Conservation (phyloP, 345 rosid genomes). For the Rhodamnia rubescens region DNA sequence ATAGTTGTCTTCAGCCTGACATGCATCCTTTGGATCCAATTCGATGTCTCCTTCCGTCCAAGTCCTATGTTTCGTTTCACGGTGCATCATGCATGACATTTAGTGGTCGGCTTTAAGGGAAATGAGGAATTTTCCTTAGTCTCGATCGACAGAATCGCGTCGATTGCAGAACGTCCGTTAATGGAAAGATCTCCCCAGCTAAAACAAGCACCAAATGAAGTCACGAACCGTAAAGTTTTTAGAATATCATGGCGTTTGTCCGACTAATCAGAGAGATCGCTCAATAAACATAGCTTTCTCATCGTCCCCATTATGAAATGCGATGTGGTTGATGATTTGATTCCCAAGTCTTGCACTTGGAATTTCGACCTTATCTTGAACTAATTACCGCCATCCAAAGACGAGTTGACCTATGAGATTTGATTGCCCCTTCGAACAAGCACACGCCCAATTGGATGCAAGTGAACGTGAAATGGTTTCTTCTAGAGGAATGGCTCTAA, state of each 20-base stretch:
- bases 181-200: neutral
- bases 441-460: neutral
- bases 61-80: neutral
- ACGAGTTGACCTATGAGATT: neutral
- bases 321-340: too few species aligned
- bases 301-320: neutral
- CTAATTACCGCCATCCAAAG: neutral
- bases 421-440: neutral
- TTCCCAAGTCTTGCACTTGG: neutral
- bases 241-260: neutral
- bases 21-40: neutral
- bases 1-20: neutral
- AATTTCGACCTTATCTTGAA: neutral
- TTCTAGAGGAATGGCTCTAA: neutral
- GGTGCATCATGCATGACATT: neutral
- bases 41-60: neutral
- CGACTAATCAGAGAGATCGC: neutral
- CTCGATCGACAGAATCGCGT: neutral
- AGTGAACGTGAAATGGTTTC: neutral
- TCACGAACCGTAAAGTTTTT: too few species aligned
- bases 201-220: neutral
- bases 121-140: neutral
- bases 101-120: neutral
- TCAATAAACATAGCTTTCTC: neutral
- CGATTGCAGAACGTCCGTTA: neutral